Evolutionary conservation across 2,329 filamentous ascomycete genomes (phyloP).

Genomic region (Cordyceps javanica): DNA sequence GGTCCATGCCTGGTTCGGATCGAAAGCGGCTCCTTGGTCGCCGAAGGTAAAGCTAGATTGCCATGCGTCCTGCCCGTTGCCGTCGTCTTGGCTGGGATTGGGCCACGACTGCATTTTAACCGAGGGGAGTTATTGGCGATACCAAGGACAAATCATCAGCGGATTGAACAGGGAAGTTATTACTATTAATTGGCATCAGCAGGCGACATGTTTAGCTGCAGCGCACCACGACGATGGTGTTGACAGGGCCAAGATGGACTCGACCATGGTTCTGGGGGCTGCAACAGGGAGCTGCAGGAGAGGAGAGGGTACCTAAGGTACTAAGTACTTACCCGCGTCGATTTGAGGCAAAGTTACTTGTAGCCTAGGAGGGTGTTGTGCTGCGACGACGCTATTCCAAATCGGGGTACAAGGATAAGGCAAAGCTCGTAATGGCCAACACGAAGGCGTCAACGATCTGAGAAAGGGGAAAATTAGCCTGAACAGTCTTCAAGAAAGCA

Average conservation of each 20-base stretch:
- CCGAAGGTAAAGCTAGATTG: constrained; percentile 28
- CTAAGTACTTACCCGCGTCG: constrained; percentile 6
- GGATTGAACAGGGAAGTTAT: background rate
- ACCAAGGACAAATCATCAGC: constrained; percentile 5
- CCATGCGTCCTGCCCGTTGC: constrained; percentile 31
- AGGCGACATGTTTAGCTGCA: background rate
- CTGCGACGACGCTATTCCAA: background rate
- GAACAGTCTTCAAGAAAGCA: background rate
- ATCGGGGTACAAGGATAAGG: background rate
- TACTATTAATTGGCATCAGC: constrained; percentile 9
- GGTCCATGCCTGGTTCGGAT: constrained; percentile 32
- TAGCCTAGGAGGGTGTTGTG: background rate
- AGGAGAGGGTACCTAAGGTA: background rate
- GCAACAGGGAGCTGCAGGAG: background rate
- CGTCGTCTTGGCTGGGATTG: constrained; percentile 30
- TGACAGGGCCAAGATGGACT: background rate
- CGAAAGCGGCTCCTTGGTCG: constrained; percentile 31
- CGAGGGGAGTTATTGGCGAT: constrained; percentile 13
- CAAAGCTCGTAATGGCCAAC: background rate
- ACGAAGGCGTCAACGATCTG: constrained; percentile 1
- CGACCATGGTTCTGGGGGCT: background rate
- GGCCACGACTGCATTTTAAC: constrained; percentile 37
- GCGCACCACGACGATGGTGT: background rate
- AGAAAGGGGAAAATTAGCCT: constrained; percentile 5
- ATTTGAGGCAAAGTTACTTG: constrained; percentile 6